Base-by-base conservation (phyloP, 129 eudicot species). In the Escallonia rubra region DNA sequence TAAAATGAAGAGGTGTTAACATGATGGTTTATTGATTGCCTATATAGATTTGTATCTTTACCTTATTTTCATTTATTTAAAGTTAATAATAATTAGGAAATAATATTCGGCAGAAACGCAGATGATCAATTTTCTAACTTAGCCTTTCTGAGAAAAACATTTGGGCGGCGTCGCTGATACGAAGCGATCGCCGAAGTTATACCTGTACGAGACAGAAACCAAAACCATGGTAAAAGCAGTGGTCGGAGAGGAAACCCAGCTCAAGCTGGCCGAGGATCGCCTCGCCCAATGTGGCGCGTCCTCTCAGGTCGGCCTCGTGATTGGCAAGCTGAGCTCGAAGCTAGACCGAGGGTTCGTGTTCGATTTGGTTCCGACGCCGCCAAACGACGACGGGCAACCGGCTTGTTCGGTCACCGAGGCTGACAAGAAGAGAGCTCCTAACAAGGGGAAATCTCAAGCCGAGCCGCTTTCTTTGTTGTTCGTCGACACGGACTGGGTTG, bases 401-500 rank as follows among this genome's bases (percentile, higher is more conserved):
- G 87, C 95, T 55, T 82, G 86, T 43, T 85, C 87, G 64, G 49
- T 90, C 43, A 64, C 71, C 15, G 85, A 77, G 52, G 73, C 47
- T 23, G 70, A 7, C 56, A 87, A 78, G 80, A 90, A 87, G 74
- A 82, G 67, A 67, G 69, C 58, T 14, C 65, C 79, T 55, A 61
- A 89, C 69, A 63, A 81, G 52, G 47, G 77, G 8, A 85, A 88
- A 73, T 65, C 76, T 47, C 88, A 72, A n/a, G 12, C 82, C 1
- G 82, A 74, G 43, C 60, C 83, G 44, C 59, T 57, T n/a, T 78
- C 90, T 6, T 63, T 65, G 34, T 71, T 91, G 74, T 85, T 60
- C 5, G 78, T 91, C 45, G 97, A 91, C 55, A 72, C 67, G 78
- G 97, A 91, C 48, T 91, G 97, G 97, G 87, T 91, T 41, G 79